Evolutionary conservation across 148 eudicot species (phyloP).

Genomic region (Rhododendron henanense): DNA sequence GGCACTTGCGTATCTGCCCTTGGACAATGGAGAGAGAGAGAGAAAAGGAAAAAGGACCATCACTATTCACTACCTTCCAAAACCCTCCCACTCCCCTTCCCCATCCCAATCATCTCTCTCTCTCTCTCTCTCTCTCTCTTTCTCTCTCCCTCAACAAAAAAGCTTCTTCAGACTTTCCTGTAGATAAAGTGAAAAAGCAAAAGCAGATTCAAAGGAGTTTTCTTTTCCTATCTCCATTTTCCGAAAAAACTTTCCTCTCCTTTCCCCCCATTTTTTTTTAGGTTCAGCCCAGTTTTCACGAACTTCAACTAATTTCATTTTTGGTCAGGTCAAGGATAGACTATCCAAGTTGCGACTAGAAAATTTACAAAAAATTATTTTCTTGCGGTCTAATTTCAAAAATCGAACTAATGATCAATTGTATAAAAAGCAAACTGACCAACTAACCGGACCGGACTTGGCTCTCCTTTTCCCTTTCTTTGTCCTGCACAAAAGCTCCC

Average conservation of each 20-base stretch:
- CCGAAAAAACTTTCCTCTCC: neutral
- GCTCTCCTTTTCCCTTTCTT: neutral
- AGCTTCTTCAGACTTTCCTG: neutral
- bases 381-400: too few relatives aligned
- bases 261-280: neutral
- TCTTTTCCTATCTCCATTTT: neutral
- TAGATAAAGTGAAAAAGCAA: neutral
- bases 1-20: neutral
- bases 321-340: accelerated
- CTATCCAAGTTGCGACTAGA: too few relatives aligned
- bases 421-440: neutral
- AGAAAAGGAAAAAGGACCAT: neutral
- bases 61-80: neutral
- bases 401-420: too few relatives aligned
- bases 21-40: neutral
- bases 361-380: too few relatives aligned
- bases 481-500: neutral
- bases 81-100: neutral
- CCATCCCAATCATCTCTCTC: neutral
- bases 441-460: too few relatives aligned
- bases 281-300: neutral
- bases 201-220: neutral
- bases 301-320: too few relatives aligned
- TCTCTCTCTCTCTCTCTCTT: neutral
- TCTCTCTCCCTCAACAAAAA: neutral